These are phyloP conservation scores for Fusarium sterilihyphosum DNA, from an alignment of 2,329 filamentous ascomycete genomes.

Conservation along the genomic window DNA sequence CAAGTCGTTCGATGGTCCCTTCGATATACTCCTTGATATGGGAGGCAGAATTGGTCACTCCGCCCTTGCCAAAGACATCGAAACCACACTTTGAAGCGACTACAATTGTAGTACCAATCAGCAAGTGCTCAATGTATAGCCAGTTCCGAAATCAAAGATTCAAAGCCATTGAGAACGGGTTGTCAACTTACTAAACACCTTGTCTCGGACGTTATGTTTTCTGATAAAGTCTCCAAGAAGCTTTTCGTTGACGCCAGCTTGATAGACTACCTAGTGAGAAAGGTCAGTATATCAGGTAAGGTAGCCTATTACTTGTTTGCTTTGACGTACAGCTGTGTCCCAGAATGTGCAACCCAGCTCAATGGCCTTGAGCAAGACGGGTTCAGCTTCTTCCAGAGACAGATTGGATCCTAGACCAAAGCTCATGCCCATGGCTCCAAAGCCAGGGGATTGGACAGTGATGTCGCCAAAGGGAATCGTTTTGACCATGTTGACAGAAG, in stretches of 20 bases:
- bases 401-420: not conserved
- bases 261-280: not conserved
- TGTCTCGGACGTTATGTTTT: conserved; percentile 3
- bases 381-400: not conserved
- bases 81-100: conserved; percentile 12
- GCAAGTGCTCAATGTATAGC: not conserved
- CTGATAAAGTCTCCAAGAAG: conserved; percentile 12
- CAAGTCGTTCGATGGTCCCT: not conserved
- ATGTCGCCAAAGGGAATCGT: not conserved
- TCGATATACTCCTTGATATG: conserved; percentile 9
- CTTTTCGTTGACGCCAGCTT: conserved; percentile 1
- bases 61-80: not conserved
- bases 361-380: not conserved
- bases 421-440: conserved; percentile 9
- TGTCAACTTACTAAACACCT: not conserved
- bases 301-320: too few relatives aligned
- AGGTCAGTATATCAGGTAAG: too few relatives aligned
- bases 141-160: too few relatives aligned
- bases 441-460: not conserved
- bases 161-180: too few relatives aligned
- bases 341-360: conserved; percentile 7
- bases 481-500: not conserved
- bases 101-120: not conserved
- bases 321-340: conserved; percentile 2
- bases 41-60: not conserved